Percentiles rank a stretch among this genome's conserved stretches.
phyloP scores from a whole-genome alignment of 1,284 basidiomycete genomes.

The Malassezia equina region DNA sequence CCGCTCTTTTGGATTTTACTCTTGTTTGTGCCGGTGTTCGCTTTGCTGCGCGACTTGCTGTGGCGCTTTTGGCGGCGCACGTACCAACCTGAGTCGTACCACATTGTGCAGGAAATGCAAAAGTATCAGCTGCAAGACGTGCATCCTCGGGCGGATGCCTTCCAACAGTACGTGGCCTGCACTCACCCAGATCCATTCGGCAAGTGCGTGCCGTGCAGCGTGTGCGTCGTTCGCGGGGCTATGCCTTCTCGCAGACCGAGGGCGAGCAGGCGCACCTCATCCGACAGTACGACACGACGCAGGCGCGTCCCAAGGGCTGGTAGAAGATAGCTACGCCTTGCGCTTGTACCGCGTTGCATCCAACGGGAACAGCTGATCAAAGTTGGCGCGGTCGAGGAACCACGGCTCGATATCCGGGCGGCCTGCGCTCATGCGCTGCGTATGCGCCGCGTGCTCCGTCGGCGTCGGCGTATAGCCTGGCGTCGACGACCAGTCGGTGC shows the following conservation, averaged over 20 bases:
- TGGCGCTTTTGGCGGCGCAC: slow-evolving; percentile 56
- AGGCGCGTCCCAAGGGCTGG: slow-evolving; percentile 12
- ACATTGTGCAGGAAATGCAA: slow-evolving; percentile 81
- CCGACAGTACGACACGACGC: slow-evolving; percentile 45
- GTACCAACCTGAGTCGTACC: slow-evolving; percentile 79
- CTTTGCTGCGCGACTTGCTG: slow-evolving; percentile 66
- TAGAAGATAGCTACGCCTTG: slow-evolving; percentile 9
- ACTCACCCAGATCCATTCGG: slow-evolving; percentile 31
- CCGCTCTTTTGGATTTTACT: slow-evolving; percentile 81
- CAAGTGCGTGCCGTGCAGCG: slow-evolving; percentile 46
- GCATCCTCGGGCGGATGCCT: slow-evolving; percentile 88
- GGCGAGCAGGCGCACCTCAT: slow-evolving; percentile 42
- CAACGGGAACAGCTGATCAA: slow-evolving; percentile 19
- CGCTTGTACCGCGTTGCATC: slow-evolving; percentile 13
- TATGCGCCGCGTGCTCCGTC: slow-evolving; percentile 6
- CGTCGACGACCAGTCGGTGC: slow-evolving; percentile 11
- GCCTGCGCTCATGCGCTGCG: not conserved
- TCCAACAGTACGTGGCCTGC: slow-evolving; percentile 42
- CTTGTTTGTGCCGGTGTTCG: slow-evolving; percentile 74
- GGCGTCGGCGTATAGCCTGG: slow-evolving; percentile 1
- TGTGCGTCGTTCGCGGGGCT: slow-evolving; percentile 42
- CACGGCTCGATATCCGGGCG: slow-evolving; percentile 13
- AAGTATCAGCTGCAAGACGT: slow-evolving; percentile 98
- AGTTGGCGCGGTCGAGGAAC: slow-evolving; percentile 19
- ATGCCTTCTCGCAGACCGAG: slow-evolving; percentile 45